These are phyloP conservation scores for Begonia fuchsioides DNA, from an alignment of 306 rosid genomes.

Conservation along the genomic window DNA sequence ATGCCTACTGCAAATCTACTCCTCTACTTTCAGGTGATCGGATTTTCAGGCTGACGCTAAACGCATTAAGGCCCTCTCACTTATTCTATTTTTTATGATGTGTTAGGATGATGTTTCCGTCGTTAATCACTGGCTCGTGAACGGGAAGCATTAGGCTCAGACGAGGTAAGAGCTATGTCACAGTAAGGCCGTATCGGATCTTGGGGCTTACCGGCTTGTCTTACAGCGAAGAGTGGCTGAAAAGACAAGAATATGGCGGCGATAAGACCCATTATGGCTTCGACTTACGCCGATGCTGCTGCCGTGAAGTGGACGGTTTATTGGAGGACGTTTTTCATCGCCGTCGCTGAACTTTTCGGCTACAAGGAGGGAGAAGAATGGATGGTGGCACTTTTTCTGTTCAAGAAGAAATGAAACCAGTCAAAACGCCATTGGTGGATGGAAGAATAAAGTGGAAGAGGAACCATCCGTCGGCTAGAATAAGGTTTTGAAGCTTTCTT, in stretches of 20 bases:
- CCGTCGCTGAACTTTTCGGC: slow-evolving; percentile 81
- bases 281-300: slow-evolving; percentile 68
- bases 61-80: neutral
- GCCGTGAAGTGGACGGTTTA: slow-evolving; percentile 87
- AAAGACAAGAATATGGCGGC: slow-evolving; percentile 32
- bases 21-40: slow-evolving; percentile 68
- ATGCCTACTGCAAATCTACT: slow-evolving; percentile 93
- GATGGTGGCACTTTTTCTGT: slow-evolving; percentile 73
- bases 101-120: slow-evolving; percentile 67
- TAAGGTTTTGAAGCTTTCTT: too few species aligned
- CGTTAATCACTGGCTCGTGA: slow-evolving; percentile 77
- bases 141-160: slow-evolving; percentile 72
- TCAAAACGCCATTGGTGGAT: too few species aligned
- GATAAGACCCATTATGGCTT: slow-evolving; percentile 68
- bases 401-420: slow-evolving; percentile 45
- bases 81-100: neutral
- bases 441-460: too few species aligned
- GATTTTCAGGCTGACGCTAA: neutral
- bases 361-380: slow-evolving; percentile 85
- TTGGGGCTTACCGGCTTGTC: neutral
- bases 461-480: too few species aligned
- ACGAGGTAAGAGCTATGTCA: slow-evolving; percentile 41
- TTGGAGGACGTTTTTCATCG: slow-evolving; percentile 86
- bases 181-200: neutral
- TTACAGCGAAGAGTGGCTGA: slow-evolving; percentile 95